Conservation (phyloP, 2,329 filamentous ascomycete species). For the Pseudogymnoascus sp. region DNA sequence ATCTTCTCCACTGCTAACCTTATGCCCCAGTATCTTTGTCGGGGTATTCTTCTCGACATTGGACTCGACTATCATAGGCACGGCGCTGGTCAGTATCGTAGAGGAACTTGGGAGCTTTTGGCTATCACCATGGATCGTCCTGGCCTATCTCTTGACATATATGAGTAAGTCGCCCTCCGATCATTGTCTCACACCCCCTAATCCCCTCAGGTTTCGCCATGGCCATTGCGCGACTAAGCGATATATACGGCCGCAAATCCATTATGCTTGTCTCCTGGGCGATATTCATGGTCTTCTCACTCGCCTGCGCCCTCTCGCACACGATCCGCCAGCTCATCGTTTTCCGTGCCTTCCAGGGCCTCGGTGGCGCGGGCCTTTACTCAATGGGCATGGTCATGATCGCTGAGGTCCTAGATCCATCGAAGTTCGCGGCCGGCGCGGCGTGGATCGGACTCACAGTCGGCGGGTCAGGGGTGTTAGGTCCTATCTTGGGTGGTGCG, state of each 20-base stretch:
- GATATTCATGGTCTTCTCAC: conserved; percentile 11
- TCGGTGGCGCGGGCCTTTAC: conserved; percentile 32
- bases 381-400: conserved; percentile 24
- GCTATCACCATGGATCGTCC: conserved; percentile 44
- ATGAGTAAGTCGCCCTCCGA: not conserved
- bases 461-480: conserved; percentile 18
- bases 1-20: not conserved
- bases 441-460: conserved; percentile 38
- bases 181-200: not conserved
- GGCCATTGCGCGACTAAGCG: conserved; percentile 7
- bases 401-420: conserved; percentile 39
- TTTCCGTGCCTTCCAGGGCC: conserved; percentile 25
- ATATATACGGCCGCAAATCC: conserved; percentile 10
- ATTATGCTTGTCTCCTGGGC: not conserved
- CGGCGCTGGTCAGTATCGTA: conserved; percentile 47
- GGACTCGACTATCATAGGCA: conserved; percentile 53
- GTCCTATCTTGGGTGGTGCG: conserved; percentile 20
- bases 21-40: conserved; percentile 34
- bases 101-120: conserved; percentile 39
- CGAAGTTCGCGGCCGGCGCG: conserved; percentile 35
- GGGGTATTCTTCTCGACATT: conserved; percentile 50
- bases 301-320: conserved; percentile 9
- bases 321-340: conserved; percentile 17
- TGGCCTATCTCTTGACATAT: conserved; percentile 39
- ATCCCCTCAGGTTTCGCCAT: conserved; percentile 8